phyloP scores from a whole-genome alignment of 2,329 filamentous ascomycete species.

The Onygenales sp. region DNA sequence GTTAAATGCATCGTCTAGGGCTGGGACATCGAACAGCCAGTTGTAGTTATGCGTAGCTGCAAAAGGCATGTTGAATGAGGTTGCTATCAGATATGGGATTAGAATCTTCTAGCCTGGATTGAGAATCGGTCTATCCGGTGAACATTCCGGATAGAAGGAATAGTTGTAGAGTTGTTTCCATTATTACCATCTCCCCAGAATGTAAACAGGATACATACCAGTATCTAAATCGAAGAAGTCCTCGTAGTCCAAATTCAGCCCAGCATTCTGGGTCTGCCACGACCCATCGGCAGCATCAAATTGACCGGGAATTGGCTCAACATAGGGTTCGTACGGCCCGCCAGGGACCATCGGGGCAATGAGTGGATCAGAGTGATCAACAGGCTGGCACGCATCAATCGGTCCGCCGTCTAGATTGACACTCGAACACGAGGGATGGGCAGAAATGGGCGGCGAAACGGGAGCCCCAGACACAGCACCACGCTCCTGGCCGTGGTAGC shows the following conservation, averaged over 20 bases:
- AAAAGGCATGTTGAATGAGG: constrained; percentile 57
- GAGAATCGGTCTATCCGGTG: no score
- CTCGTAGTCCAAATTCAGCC: constrained; percentile 31
- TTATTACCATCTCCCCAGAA: not conserved
- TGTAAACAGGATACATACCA: constrained; percentile 17
- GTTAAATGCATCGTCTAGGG: constrained; percentile 27
- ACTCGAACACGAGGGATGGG: constrained; percentile 15
- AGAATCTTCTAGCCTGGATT: no score
- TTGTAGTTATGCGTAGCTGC: constrained; percentile 55
- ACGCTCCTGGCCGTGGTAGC: constrained; percentile 7
- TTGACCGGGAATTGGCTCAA: constrained; percentile 23
- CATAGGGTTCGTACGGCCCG: constrained; percentile 23
- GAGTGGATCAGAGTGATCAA: constrained; percentile 16
- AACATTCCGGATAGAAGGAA: not conserved
- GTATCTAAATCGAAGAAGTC: constrained; percentile 53
- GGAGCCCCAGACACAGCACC: constrained; percentile 13
- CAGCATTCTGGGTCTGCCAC: constrained; percentile 12
- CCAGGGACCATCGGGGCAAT: constrained; percentile 23
- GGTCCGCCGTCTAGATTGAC: constrained; percentile 9
- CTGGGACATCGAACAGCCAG: constrained; percentile 47
- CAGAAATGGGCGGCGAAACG: constrained; percentile 20
- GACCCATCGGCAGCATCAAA: constrained; percentile 26
- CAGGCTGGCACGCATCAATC: constrained; percentile 1
- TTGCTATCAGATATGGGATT: constrained; percentile 28
- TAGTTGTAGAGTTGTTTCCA: not conserved